These are phyloP conservation scores for Gaultheria prostrata DNA, from an alignment of 148 eudicot genomes.

Conservation along the genomic window DNA sequence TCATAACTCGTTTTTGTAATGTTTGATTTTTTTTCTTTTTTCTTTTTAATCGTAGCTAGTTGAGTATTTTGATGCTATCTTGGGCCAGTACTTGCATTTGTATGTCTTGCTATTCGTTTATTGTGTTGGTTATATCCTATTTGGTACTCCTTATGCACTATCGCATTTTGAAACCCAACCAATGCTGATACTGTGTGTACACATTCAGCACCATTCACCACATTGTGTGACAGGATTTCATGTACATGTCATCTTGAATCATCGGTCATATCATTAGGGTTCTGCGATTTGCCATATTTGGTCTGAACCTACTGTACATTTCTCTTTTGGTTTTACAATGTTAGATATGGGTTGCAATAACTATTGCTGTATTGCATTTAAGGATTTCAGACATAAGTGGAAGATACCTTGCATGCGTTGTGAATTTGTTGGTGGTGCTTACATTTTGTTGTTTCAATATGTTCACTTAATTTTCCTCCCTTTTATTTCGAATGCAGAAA, in stretches of 20 bases:
- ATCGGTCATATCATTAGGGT: background rate
- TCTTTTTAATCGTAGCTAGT: background rate
- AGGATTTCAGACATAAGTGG: background rate
- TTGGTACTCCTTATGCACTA: background rate
- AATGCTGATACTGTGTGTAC: background rate
- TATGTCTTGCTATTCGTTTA: background rate
- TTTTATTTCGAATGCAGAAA: slow-evolving; percentile 43
- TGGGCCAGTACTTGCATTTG: background rate
- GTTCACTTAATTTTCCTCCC: background rate
- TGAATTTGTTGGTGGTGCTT: background rate
- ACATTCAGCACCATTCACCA: background rate
- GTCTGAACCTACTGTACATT: background rate
- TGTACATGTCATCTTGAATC: background rate
- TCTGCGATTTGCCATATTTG: background rate
- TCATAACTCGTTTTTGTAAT: slow-evolving; percentile 4
- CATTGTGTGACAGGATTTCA: background rate
- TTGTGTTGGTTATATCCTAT: background rate
- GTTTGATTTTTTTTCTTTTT: background rate
- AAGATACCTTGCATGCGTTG: background rate
- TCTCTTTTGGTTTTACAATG: background rate
- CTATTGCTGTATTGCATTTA: background rate
- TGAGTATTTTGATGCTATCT: background rate
- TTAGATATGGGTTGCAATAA: background rate
- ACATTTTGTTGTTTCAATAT: background rate
- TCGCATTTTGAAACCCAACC: background rate